Conservation (phyloP, 1,284 basidiomycete species). For the Exobasidium cylindrosporum region DNA sequence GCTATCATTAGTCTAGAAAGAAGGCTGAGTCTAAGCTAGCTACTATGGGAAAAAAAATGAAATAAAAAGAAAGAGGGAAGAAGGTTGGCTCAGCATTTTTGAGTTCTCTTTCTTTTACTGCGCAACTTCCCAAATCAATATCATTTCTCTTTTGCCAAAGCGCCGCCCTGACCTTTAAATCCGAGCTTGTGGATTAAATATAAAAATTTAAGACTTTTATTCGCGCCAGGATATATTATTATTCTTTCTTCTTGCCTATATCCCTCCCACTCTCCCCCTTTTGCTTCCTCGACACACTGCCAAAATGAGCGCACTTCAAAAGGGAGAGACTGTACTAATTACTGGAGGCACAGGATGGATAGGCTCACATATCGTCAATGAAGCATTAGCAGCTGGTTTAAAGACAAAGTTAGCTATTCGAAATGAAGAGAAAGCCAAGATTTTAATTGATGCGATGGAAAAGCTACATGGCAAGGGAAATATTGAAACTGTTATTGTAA, state of each 20-base stretch:
- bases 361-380: not conserved
- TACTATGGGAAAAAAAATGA: no score
- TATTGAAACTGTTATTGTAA: slow-evolving; percentile 3
- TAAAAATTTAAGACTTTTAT: not conserved
- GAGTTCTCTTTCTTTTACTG: no score
- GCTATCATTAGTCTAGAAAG: no score
- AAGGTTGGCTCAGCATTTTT: no score
- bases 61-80: no score
- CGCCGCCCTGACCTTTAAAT: no score
- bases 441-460: not conserved
- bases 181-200: no score
- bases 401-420: not conserved
- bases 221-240: not conserved
- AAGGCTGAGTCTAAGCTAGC: no score
- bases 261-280: not conserved
- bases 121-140: no score
- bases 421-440: not conserved
- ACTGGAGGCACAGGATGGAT: slow-evolving; percentile 3
- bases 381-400: slow-evolving; percentile 1
- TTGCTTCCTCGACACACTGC: not conserved
- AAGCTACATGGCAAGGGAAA: not conserved
- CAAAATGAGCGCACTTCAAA: slow-evolving; percentile 1
- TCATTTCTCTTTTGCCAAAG: no score
- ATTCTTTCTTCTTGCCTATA: not conserved
- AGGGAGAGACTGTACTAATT: not conserved